Evolutionary conservation across 148 eudicot genomes (phyloP).

Genomic region (Rhododendron williamsianum): DNA sequence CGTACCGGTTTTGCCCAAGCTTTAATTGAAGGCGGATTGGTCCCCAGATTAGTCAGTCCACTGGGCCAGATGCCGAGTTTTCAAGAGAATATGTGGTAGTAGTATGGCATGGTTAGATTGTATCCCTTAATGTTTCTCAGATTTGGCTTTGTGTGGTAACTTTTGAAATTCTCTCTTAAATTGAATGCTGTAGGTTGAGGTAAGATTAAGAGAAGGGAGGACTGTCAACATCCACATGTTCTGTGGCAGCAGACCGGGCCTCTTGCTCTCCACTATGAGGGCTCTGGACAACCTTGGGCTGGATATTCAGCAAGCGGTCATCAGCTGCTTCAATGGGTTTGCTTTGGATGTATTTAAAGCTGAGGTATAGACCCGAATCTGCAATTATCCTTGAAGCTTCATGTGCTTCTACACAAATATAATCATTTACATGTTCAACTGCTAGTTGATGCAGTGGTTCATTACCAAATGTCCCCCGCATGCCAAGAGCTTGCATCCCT

Average conservation of each 20-base stretch:
- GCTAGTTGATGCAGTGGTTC: not conserved
- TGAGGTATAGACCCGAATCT: slow-evolving; percentile 43
- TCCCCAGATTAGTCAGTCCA: not conserved
- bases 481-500: not conserved
- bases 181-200: slow-evolving; percentile 59
- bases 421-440: not conserved
- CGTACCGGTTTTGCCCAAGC: not conserved
- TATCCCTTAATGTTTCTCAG: not conserved
- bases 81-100: not conserved
- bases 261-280: slow-evolving; percentile 68
- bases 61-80: not conserved
- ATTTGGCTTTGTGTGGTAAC: not conserved
- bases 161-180: not conserved
- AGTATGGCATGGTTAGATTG: not conserved
- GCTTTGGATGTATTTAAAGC: slow-evolving; percentile 85
- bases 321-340: slow-evolving; percentile 95
- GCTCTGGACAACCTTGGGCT: slow-evolving; percentile 74
- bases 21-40: not conserved
- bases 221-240: slow-evolving; percentile 93
- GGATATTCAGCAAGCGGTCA: slow-evolving; percentile 89
- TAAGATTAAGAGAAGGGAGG: slow-evolving; percentile 73
- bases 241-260: slow-evolving; percentile 72
- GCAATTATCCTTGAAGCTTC: not conserved
- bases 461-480: not conserved
- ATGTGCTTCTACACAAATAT: not conserved